Base-by-base conservation (phyloP, 2,329 filamentous ascomycete genomes). In the Neophaeococcomyces aloes region DNA sequence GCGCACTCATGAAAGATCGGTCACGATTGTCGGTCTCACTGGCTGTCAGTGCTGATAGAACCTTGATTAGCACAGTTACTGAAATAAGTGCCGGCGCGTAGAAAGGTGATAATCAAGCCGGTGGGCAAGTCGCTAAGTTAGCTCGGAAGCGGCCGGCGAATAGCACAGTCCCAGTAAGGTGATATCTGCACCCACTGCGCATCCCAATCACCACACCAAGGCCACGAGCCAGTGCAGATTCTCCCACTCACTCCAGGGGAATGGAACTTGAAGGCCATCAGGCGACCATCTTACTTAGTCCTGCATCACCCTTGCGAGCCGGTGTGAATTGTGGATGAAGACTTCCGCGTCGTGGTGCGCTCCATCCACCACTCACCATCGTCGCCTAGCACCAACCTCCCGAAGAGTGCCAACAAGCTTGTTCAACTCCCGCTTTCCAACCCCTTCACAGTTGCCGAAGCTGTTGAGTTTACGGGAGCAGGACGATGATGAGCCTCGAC, bases 21-120 rank as follows among this genome's bases (percentile, higher is more conserved):
- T 27, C 23, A 27, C 23, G 23, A 6, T 27, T 10, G 23, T 10
- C 5, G 23, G 5, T 5, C 23, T 27, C 10, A 27, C 10, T 27
- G 23, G 23, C 10, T 27, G 10, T 27, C 5, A 10, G 23, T 27
- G 10, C 10, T 27, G 23, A 10, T 6, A 27, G 5, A 5, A 27
- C 10, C 23, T 10, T 10, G 5, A 27, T 27, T 27, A 27, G 23
- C 10, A 27, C 23, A 27, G 10, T 6, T 27, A 27, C 5, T 27
- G 5, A 10, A 27, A 27, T 15, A 42, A 42, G 39, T n/a, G 39
- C 35, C 30, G 39, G 39, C 39, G 39, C 39, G 39, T 42, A 34
- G 39, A 34, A 23, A 19, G 18, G 23, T 7, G 14, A 17, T 36
- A 25, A n/a, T 38, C 23, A 7, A 14, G 7, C 29, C 2, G 15